Base-by-base conservation (phyloP, 208 protist species). In the Leishmania gerbilli region DNA sequence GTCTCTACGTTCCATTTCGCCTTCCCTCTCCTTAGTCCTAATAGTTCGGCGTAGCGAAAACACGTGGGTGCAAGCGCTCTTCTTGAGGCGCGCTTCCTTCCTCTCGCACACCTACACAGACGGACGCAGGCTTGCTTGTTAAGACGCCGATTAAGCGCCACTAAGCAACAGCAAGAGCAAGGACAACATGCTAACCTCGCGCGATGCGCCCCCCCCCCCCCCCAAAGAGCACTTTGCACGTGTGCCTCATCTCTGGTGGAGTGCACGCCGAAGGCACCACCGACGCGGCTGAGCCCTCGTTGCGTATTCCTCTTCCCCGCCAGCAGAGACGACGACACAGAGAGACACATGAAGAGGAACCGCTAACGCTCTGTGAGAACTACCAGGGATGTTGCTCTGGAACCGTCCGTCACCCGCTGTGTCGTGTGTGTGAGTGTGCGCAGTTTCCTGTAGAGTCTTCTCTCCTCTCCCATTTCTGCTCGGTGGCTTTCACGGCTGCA, bases 141-240 rank as follows among this genome's bases (percentile, higher is more conserved):
- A 27, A 82, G 49, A 42, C 31, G 49, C 47, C 51, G 72, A 76
- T 76, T 76, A 76, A 76, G 47, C 19, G 31, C 72, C 72, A 27
- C 72, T 62, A 62, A 76, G 68, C 37, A 15, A 24, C 72, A 19
- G 17, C 31, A 55, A 24, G 49, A 58, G 9, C 51, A 47, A 3
- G 19, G 62, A 47, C 17, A 27, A 1, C 31, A 75, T 37, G 71
- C n/a, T 37, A 15, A 15, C 27, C 27, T 37, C 13, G 60, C 60
- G n/a, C n/a, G n/a, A 2, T 7, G 31, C 60, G 0, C n/a, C 11
- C 37, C 37, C 37, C 37, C 37, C 37, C 37, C 37, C 37, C 1
- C 37, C 37, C 1, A n/a, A 67, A 2, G 1, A 1, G 15, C 1
- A 67, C n/a, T 13, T 40, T 67, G n/a, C 13, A n/a, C 27, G 2